These are phyloP conservation scores for Nosema granulosis DNA, from an alignment of 371 early-diverging fungal genomes.

Conservation along the genomic window DNA sequence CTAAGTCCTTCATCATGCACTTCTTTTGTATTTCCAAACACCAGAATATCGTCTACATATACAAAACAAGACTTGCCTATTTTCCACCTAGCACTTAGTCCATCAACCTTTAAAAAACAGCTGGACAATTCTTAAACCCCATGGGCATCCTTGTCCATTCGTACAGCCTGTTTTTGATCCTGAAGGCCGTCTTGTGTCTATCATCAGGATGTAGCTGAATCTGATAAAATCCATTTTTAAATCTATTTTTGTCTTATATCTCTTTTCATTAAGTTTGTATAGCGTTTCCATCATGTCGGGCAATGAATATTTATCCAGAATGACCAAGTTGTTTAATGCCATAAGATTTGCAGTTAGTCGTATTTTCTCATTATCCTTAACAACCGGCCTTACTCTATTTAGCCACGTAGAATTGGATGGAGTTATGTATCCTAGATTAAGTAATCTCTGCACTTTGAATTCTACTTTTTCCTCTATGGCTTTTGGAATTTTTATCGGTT, in stretches of 20 bases:
- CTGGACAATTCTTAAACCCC: conserved; percentile 48
- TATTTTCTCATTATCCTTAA: conserved; percentile 37
- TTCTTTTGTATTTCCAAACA: not conserved
- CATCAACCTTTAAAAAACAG: conserved; percentile 44
- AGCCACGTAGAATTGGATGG: conserved; percentile 34
- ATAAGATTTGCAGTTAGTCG: conserved; percentile 42
- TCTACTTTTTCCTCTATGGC: conserved; percentile 9
- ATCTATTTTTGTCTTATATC: conserved; percentile 34
- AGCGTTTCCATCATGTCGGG: conserved; percentile 37
- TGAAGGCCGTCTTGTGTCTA: conserved; percentile 49
- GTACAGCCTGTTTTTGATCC: conserved; percentile 26
- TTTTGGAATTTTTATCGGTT: not conserved
- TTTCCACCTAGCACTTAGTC: not conserved
- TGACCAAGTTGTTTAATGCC: conserved; percentile 33
- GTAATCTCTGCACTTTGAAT: not conserved
- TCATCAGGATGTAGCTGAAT: conserved; percentile 28
- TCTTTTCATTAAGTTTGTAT: conserved; percentile 19
- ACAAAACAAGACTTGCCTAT: conserved; percentile 1
- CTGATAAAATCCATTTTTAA: conserved; percentile 51
- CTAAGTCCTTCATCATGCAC: not conserved
- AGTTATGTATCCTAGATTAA: conserved; percentile 31
- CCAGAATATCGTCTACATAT: conserved; percentile 7
- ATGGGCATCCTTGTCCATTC: conserved; percentile 51
- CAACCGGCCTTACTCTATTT: conserved; percentile 19
- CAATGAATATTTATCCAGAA: conserved; percentile 18